These are phyloP conservation scores for Metschnikowia proteae DNA, from an alignment of 805 yeast genomes.

Conservation along the genomic window DNA sequence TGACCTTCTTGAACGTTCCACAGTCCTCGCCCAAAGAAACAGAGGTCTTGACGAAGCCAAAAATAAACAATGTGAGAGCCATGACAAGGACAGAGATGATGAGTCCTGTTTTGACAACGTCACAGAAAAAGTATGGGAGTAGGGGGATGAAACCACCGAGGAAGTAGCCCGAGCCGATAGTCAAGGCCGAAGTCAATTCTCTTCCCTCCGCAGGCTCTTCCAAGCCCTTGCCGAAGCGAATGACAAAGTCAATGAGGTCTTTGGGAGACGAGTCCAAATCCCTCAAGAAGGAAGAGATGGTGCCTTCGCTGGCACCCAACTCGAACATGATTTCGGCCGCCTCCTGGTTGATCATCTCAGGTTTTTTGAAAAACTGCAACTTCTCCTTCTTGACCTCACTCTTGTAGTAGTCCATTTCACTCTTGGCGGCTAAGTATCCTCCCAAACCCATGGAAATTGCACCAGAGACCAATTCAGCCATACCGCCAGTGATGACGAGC, in stretches of 20 bases:
- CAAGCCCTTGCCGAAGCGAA: conserved; percentile 84
- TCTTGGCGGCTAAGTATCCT: conserved; percentile 91
- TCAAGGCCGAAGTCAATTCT: conserved; percentile 80
- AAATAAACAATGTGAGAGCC: conserved; percentile 79
- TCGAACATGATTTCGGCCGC: conserved; percentile 78
- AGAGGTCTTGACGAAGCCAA: conserved; percentile 82
- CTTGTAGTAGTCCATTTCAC: conserved; percentile 73
- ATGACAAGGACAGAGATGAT: conserved; percentile 71
- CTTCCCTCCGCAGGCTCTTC: conserved; percentile 95
- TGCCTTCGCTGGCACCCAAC: conserved; percentile 67
- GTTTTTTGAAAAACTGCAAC: conserved; percentile 59
- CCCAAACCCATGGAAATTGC: conserved; percentile 98
- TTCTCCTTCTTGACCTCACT: conserved; percentile 72
- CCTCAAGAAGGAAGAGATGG: conserved; percentile 66
- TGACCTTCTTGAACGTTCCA: conserved; percentile 52
- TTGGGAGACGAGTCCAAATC: conserved; percentile 80
- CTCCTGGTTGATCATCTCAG: conserved; percentile 66
- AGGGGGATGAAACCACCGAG: conserved; percentile 91
- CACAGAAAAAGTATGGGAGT: conserved; percentile 83
- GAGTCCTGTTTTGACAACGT: conserved; percentile 73
- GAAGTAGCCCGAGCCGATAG: conserved; percentile 86
- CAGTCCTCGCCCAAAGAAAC: conserved; percentile 81
- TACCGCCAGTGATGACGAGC: conserved; percentile 94
- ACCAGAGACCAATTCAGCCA: conserved; percentile 95
- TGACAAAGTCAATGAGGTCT: conserved; percentile 78